phyloP scores from a whole-genome alignment of 2,329 filamentous ascomycete genomes.

The Cladosporium sp. region DNA sequence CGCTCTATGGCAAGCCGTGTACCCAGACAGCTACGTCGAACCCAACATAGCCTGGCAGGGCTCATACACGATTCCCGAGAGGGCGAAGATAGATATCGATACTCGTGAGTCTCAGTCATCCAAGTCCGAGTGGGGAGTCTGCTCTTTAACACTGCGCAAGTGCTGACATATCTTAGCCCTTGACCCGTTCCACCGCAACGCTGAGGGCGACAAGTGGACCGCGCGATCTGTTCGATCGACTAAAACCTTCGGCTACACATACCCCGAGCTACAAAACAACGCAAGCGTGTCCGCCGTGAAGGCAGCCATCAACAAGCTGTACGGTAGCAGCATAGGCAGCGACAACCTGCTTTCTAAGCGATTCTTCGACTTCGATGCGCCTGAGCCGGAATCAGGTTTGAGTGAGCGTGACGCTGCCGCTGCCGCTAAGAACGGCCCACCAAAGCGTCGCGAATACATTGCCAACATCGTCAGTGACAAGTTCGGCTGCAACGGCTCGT shows the following conservation, averaged over 20 bases:
- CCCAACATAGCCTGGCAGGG: constrained; percentile 54
- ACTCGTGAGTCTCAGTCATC: constrained; percentile 30
- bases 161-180: constrained; percentile 44
- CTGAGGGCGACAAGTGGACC: constrained; percentile 65
- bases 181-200: constrained; percentile 65
- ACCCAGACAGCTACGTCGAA: constrained; percentile 67
- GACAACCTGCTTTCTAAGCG: constrained; percentile 11
- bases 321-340: constrained; percentile 44
- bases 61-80: constrained; percentile 61
- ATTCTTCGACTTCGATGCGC: constrained; percentile 10
- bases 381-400: not conserved
- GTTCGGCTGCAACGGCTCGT: constrained; percentile 61
- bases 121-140: not conserved
- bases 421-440: not conserved
- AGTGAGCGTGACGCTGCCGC: constrained; percentile 1
- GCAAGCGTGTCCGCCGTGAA: constrained; percentile 46
- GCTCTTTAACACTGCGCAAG: not conserved
- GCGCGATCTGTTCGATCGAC: constrained; percentile 62
- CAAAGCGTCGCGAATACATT: constrained; percentile 63
- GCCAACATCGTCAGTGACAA: constrained; percentile 65
- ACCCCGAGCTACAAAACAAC: constrained; percentile 61
- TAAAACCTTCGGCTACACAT: constrained; percentile 70
- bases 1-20: constrained; percentile 73
- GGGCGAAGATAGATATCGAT: constrained; percentile 43
- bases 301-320: constrained; percentile 60